A percentile compares a stretch with the other conserved stretches of the same genome.
These are phyloP conservation scores for Russula emetica DNA, from an alignment of 768 basidiomycete species.

Conservation along the genomic window DNA sequence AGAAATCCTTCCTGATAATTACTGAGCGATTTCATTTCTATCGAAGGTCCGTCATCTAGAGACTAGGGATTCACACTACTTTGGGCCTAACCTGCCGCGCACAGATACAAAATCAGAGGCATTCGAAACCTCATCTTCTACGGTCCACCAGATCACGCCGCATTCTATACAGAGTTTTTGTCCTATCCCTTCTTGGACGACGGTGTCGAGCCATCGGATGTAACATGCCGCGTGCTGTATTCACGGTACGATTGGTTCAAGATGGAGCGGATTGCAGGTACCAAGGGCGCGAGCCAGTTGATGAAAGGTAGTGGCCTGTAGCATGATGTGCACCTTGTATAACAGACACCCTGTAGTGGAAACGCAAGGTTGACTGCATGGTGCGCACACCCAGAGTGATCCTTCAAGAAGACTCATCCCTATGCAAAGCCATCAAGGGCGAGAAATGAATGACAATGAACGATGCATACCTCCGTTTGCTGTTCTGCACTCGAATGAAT, in stretches of 20 bases:
- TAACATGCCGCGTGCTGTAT: constrained; percentile 77
- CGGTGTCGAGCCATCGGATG: constrained; percentile 79
- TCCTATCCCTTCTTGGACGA: constrained; percentile 89
- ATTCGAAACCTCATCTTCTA: constrained; percentile 94
- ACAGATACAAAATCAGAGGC: constrained; percentile 87
- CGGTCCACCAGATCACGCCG: constrained; percentile 82
- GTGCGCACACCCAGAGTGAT: background rate
- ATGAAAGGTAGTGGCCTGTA: constrained; percentile 24
- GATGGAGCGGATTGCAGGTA: constrained; percentile 79
- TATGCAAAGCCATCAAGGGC: background rate
- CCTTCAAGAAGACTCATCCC: constrained; percentile 21
- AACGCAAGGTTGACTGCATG: background rate
- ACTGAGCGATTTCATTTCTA: constrained; percentile 99
- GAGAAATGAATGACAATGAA: background rate
- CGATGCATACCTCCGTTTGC: constrained; percentile 50
- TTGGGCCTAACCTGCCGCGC: constrained; percentile 10
- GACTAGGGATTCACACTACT: constrained; percentile 3
- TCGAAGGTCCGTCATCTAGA: constrained; percentile 51
- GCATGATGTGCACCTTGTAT: background rate
- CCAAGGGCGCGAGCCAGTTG: constrained; percentile 34
- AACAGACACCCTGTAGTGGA: background rate
- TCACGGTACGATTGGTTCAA: constrained; percentile 86
- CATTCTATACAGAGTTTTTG: constrained; percentile 88
- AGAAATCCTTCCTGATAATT: constrained; percentile 80
- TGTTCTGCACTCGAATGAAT: constrained; percentile 90